A percentile compares a stretch with the other conserved stretches of the same genome.
These are phyloP conservation scores for Raphanus raphanistrum DNA, from an alignment of 345 rosid genomes.

Conservation along the genomic window DNA sequence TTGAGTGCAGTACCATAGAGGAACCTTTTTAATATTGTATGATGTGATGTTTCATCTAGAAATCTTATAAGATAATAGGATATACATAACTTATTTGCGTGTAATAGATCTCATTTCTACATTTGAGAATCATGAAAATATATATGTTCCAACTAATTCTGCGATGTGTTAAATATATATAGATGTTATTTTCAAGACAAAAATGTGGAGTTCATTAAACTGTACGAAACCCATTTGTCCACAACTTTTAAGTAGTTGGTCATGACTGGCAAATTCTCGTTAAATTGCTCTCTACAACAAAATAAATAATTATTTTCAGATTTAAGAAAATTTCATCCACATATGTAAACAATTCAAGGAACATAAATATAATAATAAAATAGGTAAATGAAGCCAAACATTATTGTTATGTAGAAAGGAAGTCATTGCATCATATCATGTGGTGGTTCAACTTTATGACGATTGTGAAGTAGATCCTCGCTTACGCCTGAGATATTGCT, in stretches of 20 bases:
- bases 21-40: slow-evolving; percentile 4
- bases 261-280: neutral
- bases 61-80: neutral
- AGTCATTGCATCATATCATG: slow-evolving; percentile 24
- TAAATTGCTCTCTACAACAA: neutral
- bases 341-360: neutral
- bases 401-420: slow-evolving; percentile 27
- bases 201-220: neutral
- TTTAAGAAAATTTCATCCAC: neutral
- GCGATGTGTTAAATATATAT: neutral
- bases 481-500: neutral
- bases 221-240: neutral
- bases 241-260: neutral
- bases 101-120: neutral
- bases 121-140: slow-evolving; percentile 8
- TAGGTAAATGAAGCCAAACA: slow-evolving; percentile 28
- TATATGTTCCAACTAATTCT: neutral
- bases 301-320: neutral
- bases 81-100: neutral
- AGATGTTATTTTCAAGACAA: neutral
- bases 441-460: slow-evolving; percentile 27
- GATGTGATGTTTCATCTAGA: slow-evolving; percentile 6
- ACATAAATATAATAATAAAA: neutral
- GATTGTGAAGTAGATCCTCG: slow-evolving; percentile 3
- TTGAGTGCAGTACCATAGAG: neutral